Percentiles rank a stretch among this genome's conserved stretches.
These are phyloP conservation scores for Lasiosphaeria ovina DNA, from an alignment of 495 filamentous ascomycete genomes.

Conservation along the genomic window DNA sequence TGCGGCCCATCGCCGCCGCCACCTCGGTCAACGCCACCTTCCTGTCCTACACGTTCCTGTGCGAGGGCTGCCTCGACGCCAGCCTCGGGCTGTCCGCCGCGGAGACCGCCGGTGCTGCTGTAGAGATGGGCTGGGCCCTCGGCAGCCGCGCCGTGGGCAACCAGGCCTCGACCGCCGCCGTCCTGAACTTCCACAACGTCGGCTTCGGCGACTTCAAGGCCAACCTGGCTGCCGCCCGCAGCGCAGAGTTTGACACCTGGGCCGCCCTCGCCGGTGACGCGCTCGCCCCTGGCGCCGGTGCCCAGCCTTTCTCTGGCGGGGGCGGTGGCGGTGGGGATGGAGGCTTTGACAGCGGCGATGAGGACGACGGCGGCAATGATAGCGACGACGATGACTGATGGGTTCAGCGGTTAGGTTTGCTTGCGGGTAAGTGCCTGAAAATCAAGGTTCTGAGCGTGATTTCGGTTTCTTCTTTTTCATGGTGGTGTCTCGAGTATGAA, in stretches of 20 bases:
- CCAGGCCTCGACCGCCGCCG: conserved; percentile 7
- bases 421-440: background rate
- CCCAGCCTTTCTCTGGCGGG: conserved; percentile 2
- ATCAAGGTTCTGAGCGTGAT: background rate
- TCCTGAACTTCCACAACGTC: conserved; percentile 30
- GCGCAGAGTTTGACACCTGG: conserved; percentile 32
- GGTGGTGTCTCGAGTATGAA: background rate
- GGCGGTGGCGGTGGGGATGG: conserved; percentile 14
- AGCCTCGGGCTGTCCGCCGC: conserved; percentile 17
- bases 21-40: conserved; percentile 18
- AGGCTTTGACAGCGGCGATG: background rate
- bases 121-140: conserved; percentile 26
- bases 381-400: conserved; percentile 1
- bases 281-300: conserved; percentile 2
- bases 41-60: conserved; percentile 25
- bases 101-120: background rate
- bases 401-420: background rate
- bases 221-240: conserved; percentile 27
- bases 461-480: background rate
- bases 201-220: conserved; percentile 38
- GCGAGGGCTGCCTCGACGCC: conserved; percentile 23
- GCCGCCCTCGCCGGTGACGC: conserved; percentile 19
- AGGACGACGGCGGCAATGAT: conserved; percentile 8
- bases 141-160: conserved; percentile 16
- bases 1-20: conserved; percentile 16